Percentiles rank a stretch among this genome's conserved stretches.
These are phyloP conservation scores for Dothidotthia symphoricarpi DNA, from an alignment of 2,329 filamentous ascomycete genomes.

Conservation along the genomic window DNA sequence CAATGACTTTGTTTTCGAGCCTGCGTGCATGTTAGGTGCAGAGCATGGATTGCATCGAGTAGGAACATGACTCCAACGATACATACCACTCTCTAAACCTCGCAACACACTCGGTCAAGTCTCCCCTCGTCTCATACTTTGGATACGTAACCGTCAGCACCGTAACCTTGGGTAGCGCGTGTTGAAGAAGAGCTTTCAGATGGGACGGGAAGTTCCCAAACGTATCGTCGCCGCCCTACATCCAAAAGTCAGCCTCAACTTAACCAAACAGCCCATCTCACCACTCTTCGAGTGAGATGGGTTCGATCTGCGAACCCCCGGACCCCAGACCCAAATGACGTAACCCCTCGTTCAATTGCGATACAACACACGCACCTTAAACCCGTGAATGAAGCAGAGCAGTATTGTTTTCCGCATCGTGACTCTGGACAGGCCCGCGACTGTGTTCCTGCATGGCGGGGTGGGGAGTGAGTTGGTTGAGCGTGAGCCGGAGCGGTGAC, in stretches of 20 bases:
- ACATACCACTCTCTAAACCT: constrained; percentile 69
- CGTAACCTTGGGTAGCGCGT: constrained; percentile 66
- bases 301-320: neutral
- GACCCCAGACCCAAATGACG: constrained; percentile 2
- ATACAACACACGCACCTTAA: constrained; percentile 59
- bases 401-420: constrained; percentile 76
- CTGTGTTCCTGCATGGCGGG: constrained; percentile 37
- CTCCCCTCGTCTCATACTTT: constrained; percentile 77
- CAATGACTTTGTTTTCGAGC: constrained; percentile 86
- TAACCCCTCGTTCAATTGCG: no score
- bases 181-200: constrained; percentile 62
- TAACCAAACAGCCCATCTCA: neutral
- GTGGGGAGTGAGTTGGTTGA: constrained; percentile 5
- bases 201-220: constrained; percentile 76
- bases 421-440: constrained; percentile 13
- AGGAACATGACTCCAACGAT: no score
- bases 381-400: constrained; percentile 83
- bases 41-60: no score
- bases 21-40: constrained; percentile 44
- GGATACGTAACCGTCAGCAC: constrained; percentile 72
- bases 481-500: constrained; percentile 6
- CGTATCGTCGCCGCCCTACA: constrained; percentile 71
- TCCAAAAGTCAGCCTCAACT: constrained; percentile 11
- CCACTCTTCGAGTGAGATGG: no score
- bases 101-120: constrained; percentile 67